Evolutionary conservation across 306 rosid genomes (phyloP).

Genomic region (Styphnolobium japonicum): DNA sequence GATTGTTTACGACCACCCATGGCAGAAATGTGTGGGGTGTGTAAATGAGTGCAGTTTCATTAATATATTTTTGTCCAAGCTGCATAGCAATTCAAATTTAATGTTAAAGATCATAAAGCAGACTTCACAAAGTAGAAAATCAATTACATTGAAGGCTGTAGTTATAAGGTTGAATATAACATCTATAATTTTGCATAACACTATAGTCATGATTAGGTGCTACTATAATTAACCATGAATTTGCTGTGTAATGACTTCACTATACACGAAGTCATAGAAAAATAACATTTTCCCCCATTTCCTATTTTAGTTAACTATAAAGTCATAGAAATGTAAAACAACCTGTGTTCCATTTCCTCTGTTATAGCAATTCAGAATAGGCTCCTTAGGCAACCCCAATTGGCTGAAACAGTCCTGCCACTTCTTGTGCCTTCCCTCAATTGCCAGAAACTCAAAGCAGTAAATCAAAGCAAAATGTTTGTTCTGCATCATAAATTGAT

Average conservation of each 20-base stretch:
- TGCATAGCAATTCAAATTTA: conserved; percentile 21
- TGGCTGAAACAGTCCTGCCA: conserved; percentile 51
- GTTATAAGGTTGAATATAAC: not conserved
- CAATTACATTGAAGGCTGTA: not conserved
- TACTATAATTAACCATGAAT: not conserved
- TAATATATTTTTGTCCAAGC: conserved; percentile 39
- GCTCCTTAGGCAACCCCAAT: conserved; percentile 43
- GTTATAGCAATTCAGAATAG: conserved; percentile 40
- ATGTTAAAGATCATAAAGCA: not conserved
- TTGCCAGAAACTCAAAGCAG: conserved; percentile 60
- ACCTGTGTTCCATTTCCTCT: conserved; percentile 49
- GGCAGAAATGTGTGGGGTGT: conserved; percentile 43
- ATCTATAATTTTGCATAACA: not conserved
- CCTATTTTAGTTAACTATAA: not conserved
- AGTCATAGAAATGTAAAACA: not conserved
- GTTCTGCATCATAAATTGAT: conserved; percentile 41
- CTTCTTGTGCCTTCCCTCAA: conserved; percentile 47
- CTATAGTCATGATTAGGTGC: not conserved
- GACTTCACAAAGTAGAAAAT: not conserved
- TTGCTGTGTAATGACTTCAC: not conserved
- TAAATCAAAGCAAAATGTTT: conserved; percentile 48
- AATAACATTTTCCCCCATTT: not conserved
- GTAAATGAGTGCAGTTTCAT: conserved; percentile 25
- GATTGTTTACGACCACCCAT: conserved; percentile 52
- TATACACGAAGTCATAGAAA: not conserved